Conservation (phyloP, 805 yeast species). For the Dipodascus geniculatus region DNA sequence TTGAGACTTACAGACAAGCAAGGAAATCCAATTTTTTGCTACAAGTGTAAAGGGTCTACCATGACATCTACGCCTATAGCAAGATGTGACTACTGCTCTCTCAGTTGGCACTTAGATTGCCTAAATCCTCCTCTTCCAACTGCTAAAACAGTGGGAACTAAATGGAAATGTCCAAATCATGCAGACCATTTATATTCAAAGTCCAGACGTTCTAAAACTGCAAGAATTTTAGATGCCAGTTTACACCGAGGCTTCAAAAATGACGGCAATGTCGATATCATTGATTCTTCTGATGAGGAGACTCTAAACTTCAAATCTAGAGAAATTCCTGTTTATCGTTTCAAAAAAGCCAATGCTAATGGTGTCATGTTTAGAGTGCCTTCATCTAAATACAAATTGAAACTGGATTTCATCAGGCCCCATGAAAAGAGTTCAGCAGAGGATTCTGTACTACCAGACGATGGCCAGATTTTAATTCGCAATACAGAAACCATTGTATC, state of each 20-base stretch:
- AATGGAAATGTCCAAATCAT: conserved; percentile 92
- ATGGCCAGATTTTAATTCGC: conserved; percentile 23
- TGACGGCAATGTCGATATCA: conserved; percentile 49
- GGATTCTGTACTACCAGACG: conserved; percentile 26
- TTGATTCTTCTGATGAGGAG: conserved; percentile 31
- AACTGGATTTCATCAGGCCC: conserved; percentile 45
- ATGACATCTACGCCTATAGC: conserved; percentile 44
- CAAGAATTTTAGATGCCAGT: conserved; percentile 44
- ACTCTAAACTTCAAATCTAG: conserved; percentile 14
- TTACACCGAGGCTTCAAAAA: conserved; percentile 40
- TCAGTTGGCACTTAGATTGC: conserved; percentile 87
- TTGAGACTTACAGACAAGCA: conserved; percentile 44
- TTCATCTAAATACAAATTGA: conserved; percentile 21
- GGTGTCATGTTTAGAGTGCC: conserved; percentile 23
- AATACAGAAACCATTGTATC: conserved; percentile 28
- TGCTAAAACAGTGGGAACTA: conserved; percentile 59
- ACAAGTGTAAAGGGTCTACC: conserved; percentile 64
- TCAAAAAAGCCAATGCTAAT: conserved; percentile 26
- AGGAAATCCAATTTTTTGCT: conserved; percentile 63
- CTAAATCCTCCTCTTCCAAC: conserved; percentile 62
- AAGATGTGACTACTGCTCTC: conserved; percentile 73
- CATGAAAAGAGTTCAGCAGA: conserved; percentile 61
- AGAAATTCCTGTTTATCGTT: conserved; percentile 12
- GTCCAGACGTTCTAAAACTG: conserved; percentile 32
- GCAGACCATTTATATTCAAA: conserved; percentile 28